A percentile compares a stretch with the other conserved stretches of the same genome.
These are phyloP conservation scores for Priceomyces carsonii DNA, from an alignment of 805 yeast genomes.

Conservation along the genomic window DNA sequence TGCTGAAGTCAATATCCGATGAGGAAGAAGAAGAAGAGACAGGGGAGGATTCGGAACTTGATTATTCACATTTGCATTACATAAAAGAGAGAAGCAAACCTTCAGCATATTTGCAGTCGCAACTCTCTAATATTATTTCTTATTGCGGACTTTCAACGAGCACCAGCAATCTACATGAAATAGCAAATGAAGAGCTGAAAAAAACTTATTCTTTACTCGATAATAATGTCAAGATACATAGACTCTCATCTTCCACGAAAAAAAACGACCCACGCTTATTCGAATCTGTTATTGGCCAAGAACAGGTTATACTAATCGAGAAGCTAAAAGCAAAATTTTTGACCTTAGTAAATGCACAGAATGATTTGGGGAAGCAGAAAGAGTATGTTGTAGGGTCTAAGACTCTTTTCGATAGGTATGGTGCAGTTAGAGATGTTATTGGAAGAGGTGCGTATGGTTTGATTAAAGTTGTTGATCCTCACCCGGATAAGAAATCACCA, in stretches of 20 bases:
- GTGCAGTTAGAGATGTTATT: conserved; percentile 31
- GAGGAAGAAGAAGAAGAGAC: conserved; percentile 20
- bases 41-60: not conserved
- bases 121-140: conserved; percentile 32
- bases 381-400: conserved; percentile 15
- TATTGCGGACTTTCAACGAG: conserved; percentile 30
- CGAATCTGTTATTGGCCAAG: conserved; percentile 30
- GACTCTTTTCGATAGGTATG: conserved; percentile 34
- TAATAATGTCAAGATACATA: conserved; percentile 20
- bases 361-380: conserved; percentile 9
- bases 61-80: conserved; percentile 24
- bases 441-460: conserved; percentile 42
- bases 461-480: conserved; percentile 32
- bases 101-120: conserved; percentile 16
- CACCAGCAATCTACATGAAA: conserved; percentile 15
- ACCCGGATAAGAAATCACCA: conserved; percentile 3
- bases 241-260: conserved; percentile 21
- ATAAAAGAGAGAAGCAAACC: conserved; percentile 17
- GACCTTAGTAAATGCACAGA: conserved; percentile 14
- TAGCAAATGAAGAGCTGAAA: conserved; percentile 35
- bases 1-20: no score
- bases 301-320: conserved; percentile 26
- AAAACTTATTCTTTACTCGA: conserved; percentile 31
- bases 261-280: conserved; percentile 14
- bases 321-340: conserved; percentile 18